phyloP scores from a whole-genome alignment of 139 green algal genomes.

The Chlamydomonas urium region DNA sequence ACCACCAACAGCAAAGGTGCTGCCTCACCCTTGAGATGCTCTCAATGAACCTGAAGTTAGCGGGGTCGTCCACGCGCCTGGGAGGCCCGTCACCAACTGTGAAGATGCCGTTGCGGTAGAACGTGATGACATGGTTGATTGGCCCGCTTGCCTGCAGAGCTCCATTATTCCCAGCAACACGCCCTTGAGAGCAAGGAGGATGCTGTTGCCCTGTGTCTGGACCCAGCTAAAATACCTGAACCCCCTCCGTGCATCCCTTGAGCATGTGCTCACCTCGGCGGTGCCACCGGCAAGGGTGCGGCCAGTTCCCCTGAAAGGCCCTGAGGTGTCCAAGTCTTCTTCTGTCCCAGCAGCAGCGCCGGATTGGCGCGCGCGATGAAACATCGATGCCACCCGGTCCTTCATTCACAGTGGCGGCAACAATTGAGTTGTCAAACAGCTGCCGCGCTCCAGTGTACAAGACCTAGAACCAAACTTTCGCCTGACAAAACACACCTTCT shows the following conservation, averaged over 20 bases:
- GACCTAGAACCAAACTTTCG: neutral
- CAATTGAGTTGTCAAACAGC: too few species aligned
- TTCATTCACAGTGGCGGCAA: slow-evolving; percentile 14
- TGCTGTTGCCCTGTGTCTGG: neutral
- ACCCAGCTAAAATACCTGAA: neutral
- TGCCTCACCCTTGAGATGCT: slow-evolving; percentile 42
- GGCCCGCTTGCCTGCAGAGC: slow-evolving; percentile 13
- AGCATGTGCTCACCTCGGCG: neutral
- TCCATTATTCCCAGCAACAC: too few species aligned
- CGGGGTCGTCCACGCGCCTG: slow-evolving; percentile 56
- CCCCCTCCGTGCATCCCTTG: neutral
- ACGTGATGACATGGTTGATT: slow-evolving; percentile 67
- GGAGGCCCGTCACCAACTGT: slow-evolving; percentile 70
- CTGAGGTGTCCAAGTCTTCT: slow-evolving; percentile 38
- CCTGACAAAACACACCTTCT: slow-evolving; percentile 3
- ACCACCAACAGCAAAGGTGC: neutral
- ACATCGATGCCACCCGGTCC: slow-evolving; percentile 48
- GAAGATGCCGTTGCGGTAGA: slow-evolving; percentile 81
- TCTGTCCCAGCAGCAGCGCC: slow-evolving; percentile 56
- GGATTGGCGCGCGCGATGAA: slow-evolving; percentile 52
- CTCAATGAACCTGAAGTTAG: slow-evolving; percentile 70
- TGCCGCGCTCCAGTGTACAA: too few species aligned
- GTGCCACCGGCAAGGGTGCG: slow-evolving; percentile 63
- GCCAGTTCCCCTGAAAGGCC: slow-evolving; percentile 53
- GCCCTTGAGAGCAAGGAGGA: neutral